These are phyloP conservation scores for Penicillium mononematosum DNA, from an alignment of 495 filamentous ascomycete genomes.

Conservation along the genomic window DNA sequence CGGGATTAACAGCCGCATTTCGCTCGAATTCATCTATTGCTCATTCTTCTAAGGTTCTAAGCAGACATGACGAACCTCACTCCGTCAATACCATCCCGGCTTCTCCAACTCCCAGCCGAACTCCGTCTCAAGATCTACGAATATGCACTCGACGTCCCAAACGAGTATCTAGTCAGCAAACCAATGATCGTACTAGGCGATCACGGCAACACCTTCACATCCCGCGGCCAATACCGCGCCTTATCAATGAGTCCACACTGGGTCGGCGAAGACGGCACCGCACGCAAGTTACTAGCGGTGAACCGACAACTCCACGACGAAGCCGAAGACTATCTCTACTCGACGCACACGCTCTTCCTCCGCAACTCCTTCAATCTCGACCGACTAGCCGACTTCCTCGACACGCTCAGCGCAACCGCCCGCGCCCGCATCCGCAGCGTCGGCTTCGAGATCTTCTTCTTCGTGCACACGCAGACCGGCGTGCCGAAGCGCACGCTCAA, in stretches of 20 bases:
- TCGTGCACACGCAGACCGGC: constrained; percentile 38
- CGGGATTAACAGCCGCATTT: not conserved
- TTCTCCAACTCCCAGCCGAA: constrained; percentile 38
- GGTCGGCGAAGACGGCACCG: constrained; percentile 34
- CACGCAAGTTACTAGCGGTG: constrained; percentile 30
- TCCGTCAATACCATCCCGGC: constrained; percentile 4
- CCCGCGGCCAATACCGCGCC: constrained; percentile 32
- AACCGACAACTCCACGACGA: constrained; percentile 47
- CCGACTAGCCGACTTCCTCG: constrained; percentile 36
- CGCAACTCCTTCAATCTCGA: constrained; percentile 42
- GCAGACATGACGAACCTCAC: not conserved
- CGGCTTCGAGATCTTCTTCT: constrained; percentile 45
- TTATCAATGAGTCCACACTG: constrained; percentile 42
- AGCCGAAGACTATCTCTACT: constrained; percentile 42
- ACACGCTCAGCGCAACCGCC: constrained; percentile 36
- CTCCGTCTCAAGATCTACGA: constrained; percentile 45
- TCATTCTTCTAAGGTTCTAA: not conserved
- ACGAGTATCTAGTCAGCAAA: constrained; percentile 36
- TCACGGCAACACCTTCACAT: constrained; percentile 34
- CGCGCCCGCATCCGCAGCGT: constrained; percentile 38
- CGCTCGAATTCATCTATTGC: not conserved
- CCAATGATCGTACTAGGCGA: constrained; percentile 39
- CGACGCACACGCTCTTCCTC: constrained; percentile 43
- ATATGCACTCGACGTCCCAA: constrained; percentile 37
- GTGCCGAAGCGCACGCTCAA: constrained; percentile 38